A percentile compares a stretch with the other conserved stretches of the same genome.
Conservation (phyloP, 2,329 filamentous ascomycete genomes). For the Didymella pinodella region DNA sequence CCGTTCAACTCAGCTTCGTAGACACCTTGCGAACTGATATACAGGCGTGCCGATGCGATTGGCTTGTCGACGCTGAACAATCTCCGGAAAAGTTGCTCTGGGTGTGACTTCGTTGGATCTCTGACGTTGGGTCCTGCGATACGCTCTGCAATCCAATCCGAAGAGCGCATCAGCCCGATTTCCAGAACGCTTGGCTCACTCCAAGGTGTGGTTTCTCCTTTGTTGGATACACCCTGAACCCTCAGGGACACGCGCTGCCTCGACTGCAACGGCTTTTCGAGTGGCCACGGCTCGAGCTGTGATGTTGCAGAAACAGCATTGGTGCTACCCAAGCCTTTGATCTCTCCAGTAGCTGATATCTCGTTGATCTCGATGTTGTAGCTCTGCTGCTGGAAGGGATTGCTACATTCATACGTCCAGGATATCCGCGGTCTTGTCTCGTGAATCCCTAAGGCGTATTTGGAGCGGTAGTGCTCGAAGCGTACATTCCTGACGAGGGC, state of each 20-base stretch:
- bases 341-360: not conserved
- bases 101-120: slow-evolving; percentile 1
- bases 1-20: not conserved
- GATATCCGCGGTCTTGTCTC: not conserved
- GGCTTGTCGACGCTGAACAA: not conserved
- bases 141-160: slow-evolving; percentile 1
- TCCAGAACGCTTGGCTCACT: slow-evolving; percentile 1
- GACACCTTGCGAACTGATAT: not conserved
- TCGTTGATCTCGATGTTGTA: not conserved
- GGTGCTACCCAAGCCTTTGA: not conserved
- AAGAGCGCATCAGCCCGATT: not conserved
- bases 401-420: not conserved
- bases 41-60: not conserved
- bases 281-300: slow-evolving; percentile 3
- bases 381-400: not conserved
- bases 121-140: not conserved
- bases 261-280: not conserved
- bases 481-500: not conserved
- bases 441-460: not conserved
- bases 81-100: slow-evolving; percentile 6
- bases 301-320: not conserved
- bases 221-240: not conserved
- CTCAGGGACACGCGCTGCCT: not conserved
- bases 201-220: slow-evolving; percentile 1
- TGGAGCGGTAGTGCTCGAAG: not conserved